phyloP scores from a whole-genome alignment of 2,329 filamentous ascomycete genomes.

The Aspergillus eucalypticola region DNA sequence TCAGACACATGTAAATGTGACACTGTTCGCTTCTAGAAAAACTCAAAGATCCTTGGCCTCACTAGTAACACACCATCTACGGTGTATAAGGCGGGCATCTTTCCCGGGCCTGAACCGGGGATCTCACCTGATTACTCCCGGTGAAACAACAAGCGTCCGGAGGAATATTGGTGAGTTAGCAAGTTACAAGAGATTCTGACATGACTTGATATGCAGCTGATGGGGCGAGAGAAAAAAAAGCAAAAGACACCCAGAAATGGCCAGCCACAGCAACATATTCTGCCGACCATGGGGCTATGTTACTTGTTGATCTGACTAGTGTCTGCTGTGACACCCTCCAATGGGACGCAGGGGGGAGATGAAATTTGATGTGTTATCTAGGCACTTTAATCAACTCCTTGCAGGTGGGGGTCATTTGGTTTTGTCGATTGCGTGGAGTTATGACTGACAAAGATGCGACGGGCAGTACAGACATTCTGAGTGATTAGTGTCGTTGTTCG shows the following conservation, averaged over 20 bases:
- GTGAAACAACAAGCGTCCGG: not conserved
- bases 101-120: not conserved
- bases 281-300: not conserved
- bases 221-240: not conserved
- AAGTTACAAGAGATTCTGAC: not conserved
- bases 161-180: too few relatives aligned
- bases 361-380: not conserved
- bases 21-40: not conserved
- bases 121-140: not conserved
- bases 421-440: not conserved
- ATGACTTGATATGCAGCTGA: conserved; percentile 5
- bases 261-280: not conserved
- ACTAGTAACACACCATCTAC: not conserved
- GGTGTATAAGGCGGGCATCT: not conserved
- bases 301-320: not conserved
- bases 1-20: not conserved
- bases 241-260: not conserved
- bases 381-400: conserved; percentile 2
- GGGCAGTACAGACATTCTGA: not conserved
- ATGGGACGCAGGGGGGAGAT: not conserved
- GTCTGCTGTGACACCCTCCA: not conserved
- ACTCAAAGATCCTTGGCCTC: not conserved
- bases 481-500: not conserved
- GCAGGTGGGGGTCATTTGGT: not conserved
- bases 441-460: not conserved